Conservation (phyloP, 164 flowering plant genomes). For the Piper longum region DNA sequence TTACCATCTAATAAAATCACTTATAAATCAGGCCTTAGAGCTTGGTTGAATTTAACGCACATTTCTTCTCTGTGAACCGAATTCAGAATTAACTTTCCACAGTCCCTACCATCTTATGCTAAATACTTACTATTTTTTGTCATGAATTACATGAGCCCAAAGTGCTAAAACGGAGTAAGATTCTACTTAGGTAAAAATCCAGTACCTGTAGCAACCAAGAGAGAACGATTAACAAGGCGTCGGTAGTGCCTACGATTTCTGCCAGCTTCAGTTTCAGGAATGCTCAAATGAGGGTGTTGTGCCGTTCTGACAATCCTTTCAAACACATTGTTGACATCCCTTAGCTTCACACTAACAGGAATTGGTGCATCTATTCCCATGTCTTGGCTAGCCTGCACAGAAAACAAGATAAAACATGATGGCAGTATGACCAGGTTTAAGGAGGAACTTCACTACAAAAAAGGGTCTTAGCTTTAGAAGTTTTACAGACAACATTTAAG, state of each 20-base stretch:
- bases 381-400: conserved; percentile 70
- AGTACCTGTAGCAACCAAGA: conserved; percentile 77
- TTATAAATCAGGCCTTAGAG: too few relatives aligned
- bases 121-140: background rate
- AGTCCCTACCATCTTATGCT: too few relatives aligned
- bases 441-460: background rate
- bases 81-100: too few relatives aligned
- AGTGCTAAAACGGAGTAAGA: background rate
- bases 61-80: too few relatives aligned
- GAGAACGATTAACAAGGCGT: conserved; percentile 64
- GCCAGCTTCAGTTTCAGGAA: conserved; percentile 96
- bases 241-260: conserved; percentile 82
- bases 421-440: background rate
- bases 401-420: background rate
- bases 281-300: conserved; percentile 88
- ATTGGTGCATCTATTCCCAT: conserved; percentile 94
- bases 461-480: too few relatives aligned
- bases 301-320: conserved; percentile 66
- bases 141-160: too few relatives aligned
- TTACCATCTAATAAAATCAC: too few relatives aligned
- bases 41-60: too few relatives aligned
- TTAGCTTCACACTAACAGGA: conserved; percentile 68
- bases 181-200: background rate
- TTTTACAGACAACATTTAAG: too few relatives aligned
- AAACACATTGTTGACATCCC: conserved; percentile 64